A percentile compares a stretch with the other conserved stretches of the same genome.
Conservation (phyloP, 306 rosid genomes). For the Oemleria cerasiformis region DNA sequence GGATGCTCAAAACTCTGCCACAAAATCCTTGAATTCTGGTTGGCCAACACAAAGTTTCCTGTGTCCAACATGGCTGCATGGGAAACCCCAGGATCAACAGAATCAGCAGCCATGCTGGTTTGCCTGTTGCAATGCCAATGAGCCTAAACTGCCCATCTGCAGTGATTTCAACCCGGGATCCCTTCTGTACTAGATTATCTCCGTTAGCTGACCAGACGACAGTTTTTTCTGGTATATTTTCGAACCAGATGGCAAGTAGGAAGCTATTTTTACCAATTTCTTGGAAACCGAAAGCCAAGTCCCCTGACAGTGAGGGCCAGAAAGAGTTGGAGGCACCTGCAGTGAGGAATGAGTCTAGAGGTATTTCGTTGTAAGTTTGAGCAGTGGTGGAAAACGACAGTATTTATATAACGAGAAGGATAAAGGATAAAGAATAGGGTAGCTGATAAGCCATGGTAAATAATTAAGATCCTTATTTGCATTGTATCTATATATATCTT, state of each 20-base stretch:
- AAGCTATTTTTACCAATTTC: constrained; percentile 16
- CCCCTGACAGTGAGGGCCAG: constrained; percentile 35
- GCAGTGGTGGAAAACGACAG: constrained; percentile 1
- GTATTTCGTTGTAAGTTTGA: constrained; percentile 25
- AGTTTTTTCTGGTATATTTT: constrained; percentile 36
- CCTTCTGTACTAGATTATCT: background rate
- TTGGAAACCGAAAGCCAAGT: constrained; percentile 43
- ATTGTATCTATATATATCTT: background rate
- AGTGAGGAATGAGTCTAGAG: constrained; percentile 19
- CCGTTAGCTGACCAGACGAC: constrained; percentile 12
- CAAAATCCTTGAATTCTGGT: background rate
- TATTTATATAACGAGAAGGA: constrained; percentile 4
- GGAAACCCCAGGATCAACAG: background rate
- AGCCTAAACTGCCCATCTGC: background rate
- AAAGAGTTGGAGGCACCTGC: background rate
- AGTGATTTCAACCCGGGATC: background rate
- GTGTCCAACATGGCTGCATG: background rate
- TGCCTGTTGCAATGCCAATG: background rate
- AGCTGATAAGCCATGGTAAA: background rate
- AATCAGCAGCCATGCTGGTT: background rate
- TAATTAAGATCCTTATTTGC: background rate
- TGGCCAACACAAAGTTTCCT: constrained; percentile 29
- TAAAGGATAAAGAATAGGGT: background rate
- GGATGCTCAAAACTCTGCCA: constrained; percentile 61
- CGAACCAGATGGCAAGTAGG: constrained; percentile 41